These are phyloP conservation scores for Vitis hybrid DNA, from an alignment of 177 flowering plant species.

Conservation along the genomic window DNA sequence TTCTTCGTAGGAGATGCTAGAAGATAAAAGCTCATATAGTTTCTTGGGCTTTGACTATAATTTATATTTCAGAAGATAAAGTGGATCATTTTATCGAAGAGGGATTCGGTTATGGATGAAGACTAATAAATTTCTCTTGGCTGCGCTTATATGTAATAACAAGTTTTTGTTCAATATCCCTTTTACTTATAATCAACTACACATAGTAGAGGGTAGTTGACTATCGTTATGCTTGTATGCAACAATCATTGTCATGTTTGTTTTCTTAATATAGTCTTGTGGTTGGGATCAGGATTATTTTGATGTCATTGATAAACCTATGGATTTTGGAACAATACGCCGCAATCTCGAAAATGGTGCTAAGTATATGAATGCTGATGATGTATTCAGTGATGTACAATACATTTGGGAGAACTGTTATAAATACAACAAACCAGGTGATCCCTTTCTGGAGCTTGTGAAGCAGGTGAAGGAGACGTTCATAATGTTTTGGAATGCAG, in stretches of 20 bases:
- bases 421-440: constrained; percentile 92
- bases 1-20: too few relatives aligned
- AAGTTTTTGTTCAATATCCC: neutral
- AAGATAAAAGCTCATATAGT: too few relatives aligned
- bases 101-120: too few relatives aligned
- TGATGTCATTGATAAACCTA: constrained; percentile 91
- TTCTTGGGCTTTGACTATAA: too few relatives aligned
- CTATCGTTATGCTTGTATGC: too few relatives aligned
- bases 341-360: constrained; percentile 68
- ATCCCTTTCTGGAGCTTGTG: constrained; percentile 88
- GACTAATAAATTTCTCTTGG: neutral
- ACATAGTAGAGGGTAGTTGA: too few relatives aligned
- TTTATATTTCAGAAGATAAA: too few relatives aligned
- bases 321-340: constrained; percentile 99
- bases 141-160: neutral
- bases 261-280: neutral
- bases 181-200: too few relatives aligned
- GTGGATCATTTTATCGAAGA: too few relatives aligned
- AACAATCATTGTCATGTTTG: neutral
- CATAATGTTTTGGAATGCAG: constrained; percentile 79
- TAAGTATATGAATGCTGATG: constrained; percentile 76
- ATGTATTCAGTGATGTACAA: constrained; percentile 85
- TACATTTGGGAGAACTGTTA: constrained; percentile 93
- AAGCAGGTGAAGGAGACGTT: constrained; percentile 90
- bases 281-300: constrained; percentile 78